Evolutionary conservation across 1,284 basidiomycete genomes (phyloP).

Genomic region (Moniliella sp.): DNA sequence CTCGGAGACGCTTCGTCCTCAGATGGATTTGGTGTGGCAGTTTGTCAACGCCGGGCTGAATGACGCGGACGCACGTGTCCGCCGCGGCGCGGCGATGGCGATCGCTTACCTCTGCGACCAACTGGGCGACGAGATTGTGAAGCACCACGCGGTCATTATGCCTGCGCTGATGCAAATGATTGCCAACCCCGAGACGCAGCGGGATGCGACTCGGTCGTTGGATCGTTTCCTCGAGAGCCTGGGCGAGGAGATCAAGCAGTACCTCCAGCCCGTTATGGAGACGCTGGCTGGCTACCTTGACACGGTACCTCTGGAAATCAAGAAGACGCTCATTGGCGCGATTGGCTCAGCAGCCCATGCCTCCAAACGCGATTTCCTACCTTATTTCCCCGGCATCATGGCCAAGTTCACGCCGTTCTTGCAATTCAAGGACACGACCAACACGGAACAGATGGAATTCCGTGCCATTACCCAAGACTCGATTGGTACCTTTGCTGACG

Average conservation of each 20-base stretch:
- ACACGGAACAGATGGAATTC: constrained; percentile 64
- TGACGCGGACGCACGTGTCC: constrained; percentile 61
- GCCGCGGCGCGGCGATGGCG: constrained; percentile 82
- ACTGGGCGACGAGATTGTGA: constrained; percentile 77
- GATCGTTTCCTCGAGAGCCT: constrained; percentile 90
- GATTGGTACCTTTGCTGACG: constrained; percentile 89
- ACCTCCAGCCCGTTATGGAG: constrained; percentile 86
- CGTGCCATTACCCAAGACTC: constrained; percentile 96
- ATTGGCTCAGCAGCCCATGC: constrained; percentile 93
- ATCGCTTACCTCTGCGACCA: constrained; percentile 93
- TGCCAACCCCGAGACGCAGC: constrained; percentile 66
- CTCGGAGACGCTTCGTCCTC: constrained; percentile 86
- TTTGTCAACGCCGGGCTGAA: constrained; percentile 70
- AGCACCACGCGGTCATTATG: constrained; percentile 61
- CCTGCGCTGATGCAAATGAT: constrained; percentile 51
- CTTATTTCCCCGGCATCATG: constrained; percentile 88
- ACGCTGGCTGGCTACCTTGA: constrained; percentile 82
- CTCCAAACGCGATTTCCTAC: constrained; percentile 72
- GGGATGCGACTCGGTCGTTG: constrained; percentile 78
- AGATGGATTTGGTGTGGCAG: constrained; percentile 81
- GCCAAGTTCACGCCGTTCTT: constrained; percentile 63
- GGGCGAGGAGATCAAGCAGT: constrained; percentile 67
- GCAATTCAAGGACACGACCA: constrained; percentile 50
- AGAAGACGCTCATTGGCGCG: too few relatives aligned
- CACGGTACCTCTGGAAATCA: constrained; percentile 89